Evolutionary conservation across 441 rosid species (phyloP).

Genomic region (Corymbia calophylla): DNA sequence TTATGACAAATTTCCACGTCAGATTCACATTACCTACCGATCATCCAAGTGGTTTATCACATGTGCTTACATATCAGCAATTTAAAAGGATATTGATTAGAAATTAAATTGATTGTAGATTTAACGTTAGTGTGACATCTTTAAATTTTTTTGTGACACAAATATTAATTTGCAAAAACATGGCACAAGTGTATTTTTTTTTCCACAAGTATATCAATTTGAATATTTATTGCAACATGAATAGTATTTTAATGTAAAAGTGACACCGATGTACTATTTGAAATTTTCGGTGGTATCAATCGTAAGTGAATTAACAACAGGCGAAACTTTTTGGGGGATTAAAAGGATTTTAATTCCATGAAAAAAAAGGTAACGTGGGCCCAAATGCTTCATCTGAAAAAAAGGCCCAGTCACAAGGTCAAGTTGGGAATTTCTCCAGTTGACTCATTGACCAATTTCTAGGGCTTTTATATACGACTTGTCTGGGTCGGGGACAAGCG

Average conservation of each 20-base stretch:
- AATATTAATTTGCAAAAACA: not conserved
- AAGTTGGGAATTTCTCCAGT: not conserved
- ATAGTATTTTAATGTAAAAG: not conserved
- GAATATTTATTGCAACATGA: not conserved
- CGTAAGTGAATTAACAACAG: not conserved
- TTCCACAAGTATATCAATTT: not conserved
- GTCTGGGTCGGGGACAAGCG: not conserved
- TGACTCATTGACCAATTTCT: not conserved
- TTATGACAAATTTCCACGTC: not conserved
- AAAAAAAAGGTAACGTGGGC: not conserved
- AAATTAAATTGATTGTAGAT: not conserved
- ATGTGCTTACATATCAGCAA: not conserved
- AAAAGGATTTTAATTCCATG: not conserved
- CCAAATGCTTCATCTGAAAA: not conserved
- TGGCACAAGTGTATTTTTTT: not conserved
- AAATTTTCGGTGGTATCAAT: not conserved
- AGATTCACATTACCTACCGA: not conserved
- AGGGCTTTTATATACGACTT: not conserved
- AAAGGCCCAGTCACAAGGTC: not conserved
- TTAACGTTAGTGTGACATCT: rapidly evolving
- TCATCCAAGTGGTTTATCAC: not conserved
- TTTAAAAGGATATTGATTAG: not conserved
- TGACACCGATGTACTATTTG: not conserved
- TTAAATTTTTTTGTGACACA: not conserved
- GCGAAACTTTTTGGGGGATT: not conserved